These are phyloP conservation scores for Jatropha curcas DNA, from an alignment of 345 rosid species.

Conservation along the genomic window DNA sequence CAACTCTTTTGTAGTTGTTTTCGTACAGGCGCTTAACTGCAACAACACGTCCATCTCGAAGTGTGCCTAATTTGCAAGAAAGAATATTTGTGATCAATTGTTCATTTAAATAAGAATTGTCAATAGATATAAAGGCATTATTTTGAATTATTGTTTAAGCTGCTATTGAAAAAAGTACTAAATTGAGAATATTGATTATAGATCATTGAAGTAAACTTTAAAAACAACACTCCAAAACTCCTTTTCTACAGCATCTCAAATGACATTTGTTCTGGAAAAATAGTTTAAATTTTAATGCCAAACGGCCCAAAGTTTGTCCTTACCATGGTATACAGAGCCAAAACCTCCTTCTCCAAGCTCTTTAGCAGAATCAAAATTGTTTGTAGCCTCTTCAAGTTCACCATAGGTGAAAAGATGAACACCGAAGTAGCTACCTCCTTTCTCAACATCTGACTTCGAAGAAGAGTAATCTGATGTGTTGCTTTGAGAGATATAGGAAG, in stretches of 20 bases:
- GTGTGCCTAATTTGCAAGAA: conserved; percentile 44
- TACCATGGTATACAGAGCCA: conserved; percentile 85
- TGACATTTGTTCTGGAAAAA: too few relatives aligned
- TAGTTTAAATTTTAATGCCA: too few relatives aligned
- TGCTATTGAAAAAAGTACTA: too few relatives aligned
- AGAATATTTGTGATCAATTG: not conserved
- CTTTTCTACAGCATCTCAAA: too few relatives aligned
- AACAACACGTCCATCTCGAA: conserved; percentile 73
- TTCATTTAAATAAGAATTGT: not conserved
- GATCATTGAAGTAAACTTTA: too few relatives aligned
- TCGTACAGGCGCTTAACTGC: conserved; percentile 88
- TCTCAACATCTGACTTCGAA: conserved; percentile 47
- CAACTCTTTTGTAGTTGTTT: conserved; percentile 68
- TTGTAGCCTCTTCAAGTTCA: conserved; percentile 73
- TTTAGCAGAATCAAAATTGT: conserved; percentile 57
- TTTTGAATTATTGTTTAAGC: too few relatives aligned
- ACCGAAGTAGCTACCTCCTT: conserved; percentile 39
- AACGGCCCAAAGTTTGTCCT: too few relatives aligned
- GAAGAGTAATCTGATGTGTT: conserved; percentile 46
- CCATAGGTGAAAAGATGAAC: conserved; percentile 56
- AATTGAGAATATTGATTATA: too few relatives aligned
- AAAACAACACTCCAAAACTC: too few relatives aligned
- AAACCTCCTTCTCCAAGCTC: conserved; percentile 97
- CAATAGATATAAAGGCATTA: too few relatives aligned
- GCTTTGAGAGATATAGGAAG: conserved; percentile 38